Evolutionary conservation across 1,139 yeast genomes (phyloP), one percentile per base, ranked within the genome.

Genomic region (Eremothecium coryli): DNA sequence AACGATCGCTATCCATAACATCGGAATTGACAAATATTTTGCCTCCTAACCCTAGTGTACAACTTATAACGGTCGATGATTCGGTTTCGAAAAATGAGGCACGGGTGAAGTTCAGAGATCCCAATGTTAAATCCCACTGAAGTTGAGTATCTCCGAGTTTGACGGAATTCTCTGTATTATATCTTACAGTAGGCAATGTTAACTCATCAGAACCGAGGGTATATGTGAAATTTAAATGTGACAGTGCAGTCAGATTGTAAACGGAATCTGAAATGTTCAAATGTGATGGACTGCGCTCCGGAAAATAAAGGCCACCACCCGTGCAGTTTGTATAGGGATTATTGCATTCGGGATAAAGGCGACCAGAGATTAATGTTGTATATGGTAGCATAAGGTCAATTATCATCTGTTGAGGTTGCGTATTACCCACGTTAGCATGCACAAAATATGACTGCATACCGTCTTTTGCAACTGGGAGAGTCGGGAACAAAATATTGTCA

Each of bases 11-110:
- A 54, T 21, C 6, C 38, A 27, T 22, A 43, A 40, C 3, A 31
- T 33, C 10, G 42, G 39, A 10, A 8, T 29, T 8, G 15, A 27
- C 10, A 33, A 40, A 31, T 2, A 45, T 29, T 10, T 33, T 46
- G 2, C 71, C 71, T 3, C 78, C 76, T 3, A 79, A 50, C 1
- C 86, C 88, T 11, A 78, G 50, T 5, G 71, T 73, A 8, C 84
- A 84, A 4, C 36, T 33, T 3, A 63, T 57, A n/a, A 59, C 50
- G 24, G n/a, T 27, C 14, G 30, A 6, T 3, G 4, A 14, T 22
- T 16, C 23, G 4, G 22, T n/a, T 22, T 12, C 12, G 14, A 16
- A 27, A 18, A 16, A 16, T 16, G 16, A 25, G 24, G 13, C 24
- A 11, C 24, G 24, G 13, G 24, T 22, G 24, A 4, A 22, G 4